A percentile compares a stretch with the other conserved stretches of the same genome.
Evolutionary conservation across 805 yeast species (phyloP).

Genomic region (Yarrowia hollandica): DNA sequence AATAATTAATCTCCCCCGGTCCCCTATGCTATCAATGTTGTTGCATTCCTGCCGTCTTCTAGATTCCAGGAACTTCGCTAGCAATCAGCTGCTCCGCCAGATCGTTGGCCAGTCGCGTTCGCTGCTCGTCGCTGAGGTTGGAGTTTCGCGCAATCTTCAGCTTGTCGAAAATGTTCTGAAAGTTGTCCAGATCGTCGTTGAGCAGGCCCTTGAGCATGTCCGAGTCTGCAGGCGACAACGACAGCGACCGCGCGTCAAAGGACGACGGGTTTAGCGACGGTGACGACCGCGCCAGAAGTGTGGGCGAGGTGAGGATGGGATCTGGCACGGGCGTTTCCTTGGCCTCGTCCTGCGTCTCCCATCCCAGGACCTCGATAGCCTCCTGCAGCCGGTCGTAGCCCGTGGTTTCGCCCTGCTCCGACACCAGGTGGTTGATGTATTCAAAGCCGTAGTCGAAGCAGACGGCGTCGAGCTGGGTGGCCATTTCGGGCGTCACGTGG

Average conservation of each 20-base stretch:
- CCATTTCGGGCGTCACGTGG: slow-evolving; percentile 15
- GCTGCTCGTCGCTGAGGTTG: slow-evolving; percentile 38
- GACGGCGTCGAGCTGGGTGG: slow-evolving; percentile 30
- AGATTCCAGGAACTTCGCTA: slow-evolving; percentile 8
- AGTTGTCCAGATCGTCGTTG: slow-evolving; percentile 35
- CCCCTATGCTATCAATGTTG: neutral
- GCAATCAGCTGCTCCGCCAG: slow-evolving; percentile 40
- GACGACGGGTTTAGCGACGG: slow-evolving; percentile 18
- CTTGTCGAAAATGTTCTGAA: slow-evolving; percentile 38
- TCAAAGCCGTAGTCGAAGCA: slow-evolving; percentile 39
- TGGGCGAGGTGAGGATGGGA: slow-evolving; percentile 12
- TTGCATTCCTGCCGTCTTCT: no score
- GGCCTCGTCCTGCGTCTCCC: slow-evolving; percentile 31
- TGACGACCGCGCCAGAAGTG: neutral
- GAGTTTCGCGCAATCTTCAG: slow-evolving; percentile 36
- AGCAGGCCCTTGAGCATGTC: slow-evolving; percentile 27
- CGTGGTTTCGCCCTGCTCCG: slow-evolving; percentile 32
- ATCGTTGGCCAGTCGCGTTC: slow-evolving; percentile 40
- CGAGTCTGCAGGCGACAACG: slow-evolving; percentile 22
- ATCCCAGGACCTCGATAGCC: slow-evolving; percentile 36
- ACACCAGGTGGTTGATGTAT: slow-evolving; percentile 33
- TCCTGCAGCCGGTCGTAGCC: slow-evolving; percentile 39
- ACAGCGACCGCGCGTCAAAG: slow-evolving; percentile 13
- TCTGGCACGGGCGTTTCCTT: slow-evolving; percentile 29
- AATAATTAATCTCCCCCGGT: neutral